Base-by-base conservation (phyloP, 2,329 filamentous ascomycete species). In the Biscogniauxia mediterranea region DNA sequence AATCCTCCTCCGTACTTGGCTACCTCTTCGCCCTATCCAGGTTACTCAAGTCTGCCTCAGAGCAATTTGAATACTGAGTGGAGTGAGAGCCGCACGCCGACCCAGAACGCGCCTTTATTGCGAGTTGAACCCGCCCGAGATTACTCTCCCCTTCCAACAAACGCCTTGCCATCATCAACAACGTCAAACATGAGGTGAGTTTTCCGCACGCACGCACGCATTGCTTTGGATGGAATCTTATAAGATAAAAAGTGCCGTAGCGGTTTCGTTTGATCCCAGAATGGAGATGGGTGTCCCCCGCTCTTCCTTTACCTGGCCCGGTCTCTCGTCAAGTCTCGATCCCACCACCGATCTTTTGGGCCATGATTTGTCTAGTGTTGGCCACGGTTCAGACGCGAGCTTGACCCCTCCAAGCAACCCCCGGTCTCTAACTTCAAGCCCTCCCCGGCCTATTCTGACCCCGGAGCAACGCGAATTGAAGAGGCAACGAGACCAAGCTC, bases 381-480 rank as follows among this genome's bases (percentile, higher is more conserved):
- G 76, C 46, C 72, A 76, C 57, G 68, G 73, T 54, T 81, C 83
- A 23, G 83, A 84, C 60, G 74, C 78, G 61, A 84, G 81, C 73
- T 73, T 84, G 54, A 83, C 82, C 21, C 81, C 83, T 42, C 80
- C 81, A 23, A 78, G 75, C 60, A 75, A 75, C 46, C 79, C 83
- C 25, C 78, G 81, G 73, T 86, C 84, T 21, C 74, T 81, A 54
- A 85, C 85, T 49, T 81, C 81, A 21, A 89, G 85, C 74, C 85
- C 85, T 25, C 83, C 85, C 5, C 80, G 81, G 64, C 75, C 76
- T 53, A 77, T 76, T 46, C 78, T 87, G 69, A 85, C 84, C 5
- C 77, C 83, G 6, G 85, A 88, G 70, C 85, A 88, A 71, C 81
- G 85, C 64, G 85, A 87, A 69, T 71, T 88, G 51, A 88, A 85